Base-by-base conservation (phyloP, 148 eudicot species). In the Nepenthes mirabilis region DNA sequence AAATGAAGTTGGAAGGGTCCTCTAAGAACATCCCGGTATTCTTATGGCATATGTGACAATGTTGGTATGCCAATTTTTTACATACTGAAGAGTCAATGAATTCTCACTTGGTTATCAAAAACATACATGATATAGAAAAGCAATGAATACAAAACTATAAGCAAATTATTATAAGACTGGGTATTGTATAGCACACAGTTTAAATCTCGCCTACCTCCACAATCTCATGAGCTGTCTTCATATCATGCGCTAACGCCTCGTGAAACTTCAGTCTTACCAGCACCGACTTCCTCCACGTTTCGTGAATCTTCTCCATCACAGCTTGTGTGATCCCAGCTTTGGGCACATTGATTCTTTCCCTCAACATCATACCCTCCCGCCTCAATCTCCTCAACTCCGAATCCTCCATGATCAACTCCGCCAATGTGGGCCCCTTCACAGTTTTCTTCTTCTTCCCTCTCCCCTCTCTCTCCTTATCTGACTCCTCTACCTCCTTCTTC, bases 141-240 rank as follows among this genome's bases (percentile, higher is more conserved):
- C 45, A 40, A 8, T 40, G 45, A 40, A 3, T 40, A 40, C 6
- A 40, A 8, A 40, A 40, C 1, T 8, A 40, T 40, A 8, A 40
- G 6, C 0, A 40, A 40, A 40, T 8, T 3, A 40, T 40, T 40
- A 4, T 40, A 40, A 40, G 4, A 2, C 43, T 40, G 7, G 43
- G 43, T 40, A 49, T 49, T 9, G 2, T 11, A 49, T 12, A 49
- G 1, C 52, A n/a, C 11, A 49, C 6, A 49, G 13, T 10, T 0
- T 36, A 5, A 36, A 64, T 40, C 43, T 55, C 68, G 69, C 80
- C 65, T 63, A 91, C 98, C 98, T 93, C 96, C 50, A 86, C 94
- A 68, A 93, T 82, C 75, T 83, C 82, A 67, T 93, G 98, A 1
- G 94, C 98, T 61, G 91, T 93, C 77, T 73, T 93, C 98, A 93